Conservation (phyloP, 257 asterid species). For the Leonotis leonurus region DNA sequence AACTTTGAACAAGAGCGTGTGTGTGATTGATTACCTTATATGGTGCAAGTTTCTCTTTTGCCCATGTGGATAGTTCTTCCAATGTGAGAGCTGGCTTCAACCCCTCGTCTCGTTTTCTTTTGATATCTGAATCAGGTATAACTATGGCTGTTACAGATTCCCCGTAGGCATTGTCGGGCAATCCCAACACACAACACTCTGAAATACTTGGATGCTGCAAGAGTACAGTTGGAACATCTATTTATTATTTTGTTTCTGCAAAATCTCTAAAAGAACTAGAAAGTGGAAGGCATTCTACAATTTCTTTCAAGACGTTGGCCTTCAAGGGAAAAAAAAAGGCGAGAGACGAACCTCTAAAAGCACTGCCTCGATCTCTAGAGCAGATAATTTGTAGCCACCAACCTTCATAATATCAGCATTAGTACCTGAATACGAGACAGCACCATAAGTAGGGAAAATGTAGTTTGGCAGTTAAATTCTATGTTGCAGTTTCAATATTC, state of each 20-base stretch:
- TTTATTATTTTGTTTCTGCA: not conserved
- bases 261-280: not conserved
- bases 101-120: slow-evolving; percentile 50
- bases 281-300: too few relatives aligned
- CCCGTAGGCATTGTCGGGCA: slow-evolving; percentile 85
- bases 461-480: too few relatives aligned
- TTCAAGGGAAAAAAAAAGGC: too few relatives aligned
- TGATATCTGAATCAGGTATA: slow-evolving; percentile 53
- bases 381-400: slow-evolving; percentile 93
- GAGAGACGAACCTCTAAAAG: slow-evolving; percentile 76
- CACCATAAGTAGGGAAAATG: too few relatives aligned
- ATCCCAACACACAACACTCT: slow-evolving; percentile 93
- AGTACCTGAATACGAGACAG: slow-evolving; percentile 79
- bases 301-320: too few relatives aligned
- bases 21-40: slow-evolving; percentile 97
- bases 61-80: slow-evolving; percentile 77
- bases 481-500: not conserved
- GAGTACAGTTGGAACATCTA: slow-evolving; percentile 3
- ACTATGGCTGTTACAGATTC: slow-evolving; percentile 80
- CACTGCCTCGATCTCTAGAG: slow-evolving; percentile 93
- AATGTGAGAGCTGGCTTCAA: slow-evolving; percentile 66
- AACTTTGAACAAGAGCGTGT: too few relatives aligned
- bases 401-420: slow-evolving; percentile 98
- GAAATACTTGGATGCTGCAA: slow-evolving; percentile 71
- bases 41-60: slow-evolving; percentile 91